Evolutionary conservation across 2,329 filamentous ascomycete genomes (phyloP).

Genomic region (Xylogone sp.): DNA sequence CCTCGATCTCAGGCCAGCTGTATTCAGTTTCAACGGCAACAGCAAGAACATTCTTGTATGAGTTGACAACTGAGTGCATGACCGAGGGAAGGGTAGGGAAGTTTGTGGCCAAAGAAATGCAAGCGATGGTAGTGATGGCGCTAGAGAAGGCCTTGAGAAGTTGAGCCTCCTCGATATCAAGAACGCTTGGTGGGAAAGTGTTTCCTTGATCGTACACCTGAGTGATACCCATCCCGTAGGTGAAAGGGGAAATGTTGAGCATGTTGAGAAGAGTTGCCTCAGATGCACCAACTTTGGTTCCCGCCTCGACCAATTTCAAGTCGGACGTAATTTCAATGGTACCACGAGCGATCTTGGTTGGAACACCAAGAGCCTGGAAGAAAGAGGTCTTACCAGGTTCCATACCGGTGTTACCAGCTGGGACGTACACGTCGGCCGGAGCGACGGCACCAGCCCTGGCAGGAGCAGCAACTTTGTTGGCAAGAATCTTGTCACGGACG

Average conservation of each 20-base stretch:
- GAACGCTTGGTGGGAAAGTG: slow-evolving; percentile 77
- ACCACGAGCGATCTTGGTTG: slow-evolving; percentile 99
- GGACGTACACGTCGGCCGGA: slow-evolving; percentile 88
- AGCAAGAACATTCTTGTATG: slow-evolving; percentile 94
- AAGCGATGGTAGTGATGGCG: slow-evolving; percentile 83
- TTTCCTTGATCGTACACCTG: slow-evolving; percentile 99
- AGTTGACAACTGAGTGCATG: slow-evolving; percentile 94
- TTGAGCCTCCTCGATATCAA: slow-evolving; percentile 94
- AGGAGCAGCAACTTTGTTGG: slow-evolving; percentile 96
- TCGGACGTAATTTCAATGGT: slow-evolving; percentile 99
- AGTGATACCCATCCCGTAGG: slow-evolving; percentile 93
- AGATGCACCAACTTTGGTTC: slow-evolving; percentile 93
- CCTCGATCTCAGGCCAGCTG: slow-evolving; percentile 92
- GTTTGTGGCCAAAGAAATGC: slow-evolving; percentile 86
- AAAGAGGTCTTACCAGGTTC: slow-evolving; percentile 99
- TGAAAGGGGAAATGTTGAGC: slow-evolving; percentile 99
- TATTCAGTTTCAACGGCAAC: slow-evolving; percentile 87
- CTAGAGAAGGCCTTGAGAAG: slow-evolving; percentile 78
- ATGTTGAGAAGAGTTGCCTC: slow-evolving; percentile 99
- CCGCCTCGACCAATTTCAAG: slow-evolving; percentile 94
- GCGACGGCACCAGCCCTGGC: slow-evolving; percentile 97
- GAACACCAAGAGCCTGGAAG: slow-evolving; percentile 99
- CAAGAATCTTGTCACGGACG: slow-evolving; percentile 87
- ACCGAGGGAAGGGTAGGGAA: slow-evolving; percentile 96
- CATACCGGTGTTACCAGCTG: slow-evolving; percentile 99